phyloP scores from a whole-genome alignment of 2,329 filamentous ascomycete species.

The Colletotrichum musicola region DNA sequence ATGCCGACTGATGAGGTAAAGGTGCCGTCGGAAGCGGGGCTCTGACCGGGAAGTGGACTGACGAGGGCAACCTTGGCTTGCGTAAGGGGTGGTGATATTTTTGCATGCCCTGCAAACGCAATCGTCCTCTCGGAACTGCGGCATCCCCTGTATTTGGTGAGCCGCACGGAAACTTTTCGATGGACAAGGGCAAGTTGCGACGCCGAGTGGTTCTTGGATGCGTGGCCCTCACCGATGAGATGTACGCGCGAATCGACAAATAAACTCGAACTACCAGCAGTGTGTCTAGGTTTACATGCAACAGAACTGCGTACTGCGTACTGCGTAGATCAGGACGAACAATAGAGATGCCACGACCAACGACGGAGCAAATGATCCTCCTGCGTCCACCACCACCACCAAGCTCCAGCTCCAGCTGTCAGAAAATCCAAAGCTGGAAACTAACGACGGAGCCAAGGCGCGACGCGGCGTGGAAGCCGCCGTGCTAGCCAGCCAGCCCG shows the following conservation, averaged over 20 bases:
- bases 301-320: background rate
- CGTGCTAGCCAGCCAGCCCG: slow-evolving; percentile 6
- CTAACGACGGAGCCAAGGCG: slow-evolving; percentile 20
- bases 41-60: slow-evolving; percentile 22
- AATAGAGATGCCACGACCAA: background rate
- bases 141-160: slow-evolving; percentile 19
- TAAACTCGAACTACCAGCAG: too few species aligned
- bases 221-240: too few species aligned
- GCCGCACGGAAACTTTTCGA: slow-evolving; percentile 21
- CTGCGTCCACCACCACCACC: background rate
- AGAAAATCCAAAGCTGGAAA: slow-evolving; percentile 10
- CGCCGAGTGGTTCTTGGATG: too few species aligned
- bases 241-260: too few species aligned
- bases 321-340: background rate
- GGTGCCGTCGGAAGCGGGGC: slow-evolving; percentile 19
- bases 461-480: slow-evolving; percentile 15
- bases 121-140: slow-evolving; percentile 13
- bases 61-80: slow-evolving; percentile 36
- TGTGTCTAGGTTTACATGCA: too few species aligned
- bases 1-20: slow-evolving; percentile 12
- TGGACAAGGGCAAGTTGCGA: background rate
- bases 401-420: slow-evolving; percentile 16
- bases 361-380: slow-evolving; percentile 18
- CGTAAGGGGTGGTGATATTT: slow-evolving; percentile 35
- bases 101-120: slow-evolving; percentile 23